phyloP scores from a whole-genome alignment of 257 asterid genomes.

The Orobanche coerulescens region DNA sequence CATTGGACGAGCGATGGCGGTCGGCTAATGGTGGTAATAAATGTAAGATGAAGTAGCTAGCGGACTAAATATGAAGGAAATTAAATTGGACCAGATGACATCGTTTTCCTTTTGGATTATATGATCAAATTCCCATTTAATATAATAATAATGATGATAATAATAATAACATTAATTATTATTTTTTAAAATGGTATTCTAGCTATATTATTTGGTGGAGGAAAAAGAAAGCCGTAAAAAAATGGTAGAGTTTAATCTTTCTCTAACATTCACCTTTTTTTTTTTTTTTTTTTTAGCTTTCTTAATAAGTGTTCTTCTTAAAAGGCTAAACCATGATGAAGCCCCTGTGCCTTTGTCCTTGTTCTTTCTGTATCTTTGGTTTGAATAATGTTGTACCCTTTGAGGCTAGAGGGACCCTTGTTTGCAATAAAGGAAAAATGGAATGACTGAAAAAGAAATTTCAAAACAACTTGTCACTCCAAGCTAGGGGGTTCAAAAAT shows the following conservation, averaged over 20 bases:
- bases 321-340: conserved; percentile 41
- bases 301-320: conserved; percentile 26
- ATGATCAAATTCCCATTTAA: too few relatives aligned
- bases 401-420: conserved; percentile 22
- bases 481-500: too few relatives aligned
- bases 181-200: background rate
- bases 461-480: conserved; percentile 26
- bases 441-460: conserved; percentile 23
- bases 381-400: conserved; percentile 20
- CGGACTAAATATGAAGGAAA: too few relatives aligned
- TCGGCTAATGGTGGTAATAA: too few relatives aligned
- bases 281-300: background rate
- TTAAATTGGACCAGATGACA: too few relatives aligned
- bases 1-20: too few relatives aligned
- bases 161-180: too few relatives aligned
- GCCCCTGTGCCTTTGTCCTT: conserved; percentile 31
- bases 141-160: too few relatives aligned
- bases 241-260: conserved; percentile 11
- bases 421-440: conserved; percentile 23
- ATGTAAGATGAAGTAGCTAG: too few relatives aligned
- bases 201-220: conserved; percentile 8
- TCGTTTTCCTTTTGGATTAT: too few relatives aligned
- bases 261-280: conserved; percentile 5
- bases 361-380: conserved; percentile 18
- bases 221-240: conserved; percentile 25